phyloP scores from a whole-genome alignment of 1,284 basidiomycete species.

The Cryptococcus sp. region DNA sequence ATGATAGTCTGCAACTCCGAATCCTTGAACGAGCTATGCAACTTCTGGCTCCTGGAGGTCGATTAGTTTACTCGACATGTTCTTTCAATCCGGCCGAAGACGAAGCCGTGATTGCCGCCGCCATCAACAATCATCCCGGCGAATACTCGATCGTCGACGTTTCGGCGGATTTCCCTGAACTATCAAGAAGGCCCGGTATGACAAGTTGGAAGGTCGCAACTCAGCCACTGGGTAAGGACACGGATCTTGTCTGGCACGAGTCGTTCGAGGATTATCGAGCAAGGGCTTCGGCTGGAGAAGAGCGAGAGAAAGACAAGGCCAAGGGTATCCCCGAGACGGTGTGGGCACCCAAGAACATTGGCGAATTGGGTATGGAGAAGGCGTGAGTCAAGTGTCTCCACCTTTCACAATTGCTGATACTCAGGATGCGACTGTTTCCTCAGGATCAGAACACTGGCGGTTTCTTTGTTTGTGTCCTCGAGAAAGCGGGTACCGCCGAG shows the following conservation, averaged over 20 bases:
- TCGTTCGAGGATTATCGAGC: constrained; percentile 30
- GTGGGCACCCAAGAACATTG: constrained; percentile 71
- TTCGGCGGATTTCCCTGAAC: constrained; percentile 62
- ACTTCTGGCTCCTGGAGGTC: constrained; percentile 77
- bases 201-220: constrained; percentile 64
- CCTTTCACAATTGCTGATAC: background rate
- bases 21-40: constrained; percentile 90
- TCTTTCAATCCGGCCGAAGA: constrained; percentile 97
- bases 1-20: constrained; percentile 73
- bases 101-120: constrained; percentile 90
- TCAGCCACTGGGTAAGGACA: constrained; percentile 19
- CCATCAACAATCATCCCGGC: constrained; percentile 65
- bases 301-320: constrained; percentile 44
- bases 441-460: constrained; percentile 96
- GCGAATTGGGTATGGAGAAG: constrained; percentile 59
- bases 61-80: constrained; percentile 97
- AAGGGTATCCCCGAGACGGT: constrained; percentile 61
- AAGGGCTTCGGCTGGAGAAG: constrained; percentile 21
- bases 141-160: constrained; percentile 81
- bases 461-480: constrained; percentile 91
- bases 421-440: constrained; percentile 81
- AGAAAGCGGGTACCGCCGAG: constrained; percentile 48
- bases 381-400: constrained; percentile 57
- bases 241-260: constrained; percentile 31
- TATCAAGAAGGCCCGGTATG: constrained; percentile 72